Conservation (phyloP, 2,329 filamentous ascomycete genomes). For the Cryphonectria parasitica region DNA sequence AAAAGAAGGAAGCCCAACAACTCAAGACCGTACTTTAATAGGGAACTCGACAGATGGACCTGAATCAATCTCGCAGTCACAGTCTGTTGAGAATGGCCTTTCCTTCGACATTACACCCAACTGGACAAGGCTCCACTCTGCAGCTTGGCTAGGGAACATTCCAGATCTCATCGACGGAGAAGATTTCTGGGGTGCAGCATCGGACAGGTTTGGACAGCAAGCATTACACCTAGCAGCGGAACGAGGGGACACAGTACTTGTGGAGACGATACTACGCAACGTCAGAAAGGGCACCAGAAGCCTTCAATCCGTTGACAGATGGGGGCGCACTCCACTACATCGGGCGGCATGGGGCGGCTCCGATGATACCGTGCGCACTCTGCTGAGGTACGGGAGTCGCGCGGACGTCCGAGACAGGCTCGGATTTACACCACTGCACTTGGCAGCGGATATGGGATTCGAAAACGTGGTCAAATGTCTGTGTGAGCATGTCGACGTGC, state of each 20-base stretch:
- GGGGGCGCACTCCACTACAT: constrained; percentile 9
- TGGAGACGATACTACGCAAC: background rate
- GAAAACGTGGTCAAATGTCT: constrained; percentile 8
- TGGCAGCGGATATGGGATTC: constrained; percentile 15
- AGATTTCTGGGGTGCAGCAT: too few relatives aligned
- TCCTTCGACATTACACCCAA: too few relatives aligned
- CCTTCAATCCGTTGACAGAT: background rate
- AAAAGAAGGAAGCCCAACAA: too few relatives aligned
- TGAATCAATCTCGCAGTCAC: too few relatives aligned
- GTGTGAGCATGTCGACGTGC: background rate
- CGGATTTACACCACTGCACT: constrained; percentile 4
- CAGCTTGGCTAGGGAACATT: too few relatives aligned
- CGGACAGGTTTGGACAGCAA: too few relatives aligned
- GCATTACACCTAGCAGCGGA: constrained; percentile 13
- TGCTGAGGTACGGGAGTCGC: constrained; percentile 6
- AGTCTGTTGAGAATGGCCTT: too few relatives aligned
- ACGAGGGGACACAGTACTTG: constrained; percentile 4
- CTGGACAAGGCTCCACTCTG: too few relatives aligned
- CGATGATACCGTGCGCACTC: background rate
- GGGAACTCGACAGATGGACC: too few relatives aligned
- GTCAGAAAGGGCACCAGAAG: constrained; percentile 6
- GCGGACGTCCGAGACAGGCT: background rate
- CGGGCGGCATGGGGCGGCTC: constrained; percentile 14
- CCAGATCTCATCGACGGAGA: too few relatives aligned
- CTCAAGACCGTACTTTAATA: too few relatives aligned